phyloP scores from a whole-genome alignment of 208 protist species.

The Trypanosoma rangeli region DNA sequence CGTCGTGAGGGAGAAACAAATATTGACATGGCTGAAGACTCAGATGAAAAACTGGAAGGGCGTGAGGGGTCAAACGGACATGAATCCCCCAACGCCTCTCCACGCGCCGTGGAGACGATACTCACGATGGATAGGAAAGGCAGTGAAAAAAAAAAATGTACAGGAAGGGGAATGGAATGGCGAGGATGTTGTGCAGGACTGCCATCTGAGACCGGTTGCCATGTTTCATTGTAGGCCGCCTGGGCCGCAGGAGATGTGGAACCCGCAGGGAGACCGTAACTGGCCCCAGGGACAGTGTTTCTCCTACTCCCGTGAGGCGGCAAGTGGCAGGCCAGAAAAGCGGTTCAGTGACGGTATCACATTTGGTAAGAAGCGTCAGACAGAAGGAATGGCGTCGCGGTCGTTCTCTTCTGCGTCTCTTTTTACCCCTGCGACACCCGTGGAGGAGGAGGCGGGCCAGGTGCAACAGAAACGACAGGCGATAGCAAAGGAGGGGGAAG shows the following conservation, averaged over 20 bases:
- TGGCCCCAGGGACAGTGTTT: neutral
- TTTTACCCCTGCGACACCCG: neutral
- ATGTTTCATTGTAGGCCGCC: neutral
- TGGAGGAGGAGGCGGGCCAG: neutral
- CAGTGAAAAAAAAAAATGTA: neutral
- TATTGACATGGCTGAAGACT: neutral
- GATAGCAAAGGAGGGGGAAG: neutral
- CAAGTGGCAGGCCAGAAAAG: neutral
- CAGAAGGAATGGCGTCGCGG: neutral
- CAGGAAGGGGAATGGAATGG: neutral
- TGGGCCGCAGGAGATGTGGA: constrained; percentile 1
- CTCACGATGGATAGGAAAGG: neutral
- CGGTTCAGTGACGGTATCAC: constrained; percentile 6
- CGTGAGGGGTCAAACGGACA: neutral
- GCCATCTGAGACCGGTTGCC: neutral
- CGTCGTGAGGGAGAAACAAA: neutral
- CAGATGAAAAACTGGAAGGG: neutral
- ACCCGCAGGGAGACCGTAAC: neutral
- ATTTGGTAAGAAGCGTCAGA: neutral
- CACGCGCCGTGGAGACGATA: neutral
- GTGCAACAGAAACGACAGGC: neutral
- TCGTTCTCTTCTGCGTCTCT: no score
- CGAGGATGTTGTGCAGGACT: neutral
- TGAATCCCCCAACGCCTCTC: neutral
- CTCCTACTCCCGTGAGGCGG: neutral